Base-by-base conservation (phyloP, 2,329 filamentous ascomycete genomes). In the Knufia fluminis region DNA sequence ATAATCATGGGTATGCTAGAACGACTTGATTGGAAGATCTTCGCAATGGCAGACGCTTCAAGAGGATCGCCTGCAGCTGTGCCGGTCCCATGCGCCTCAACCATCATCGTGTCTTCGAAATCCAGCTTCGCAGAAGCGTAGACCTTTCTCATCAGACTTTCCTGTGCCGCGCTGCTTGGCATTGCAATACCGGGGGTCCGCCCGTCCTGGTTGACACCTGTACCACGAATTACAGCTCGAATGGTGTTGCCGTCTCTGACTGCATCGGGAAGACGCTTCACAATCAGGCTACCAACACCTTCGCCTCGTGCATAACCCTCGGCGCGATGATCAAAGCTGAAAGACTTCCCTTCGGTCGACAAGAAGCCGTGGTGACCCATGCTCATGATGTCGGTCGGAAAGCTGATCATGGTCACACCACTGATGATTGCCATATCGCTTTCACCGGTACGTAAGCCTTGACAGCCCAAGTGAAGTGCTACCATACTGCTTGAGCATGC, bases 131-230 rank as follows among this genome's bases (percentile, higher is more conserved):
- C 61, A 45, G 46, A 55, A 17, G 49, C 36, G 43, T 70, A 69
- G 0, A 61, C 60, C 24, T 57, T 41, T 10, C 60, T 55, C 14
- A 68, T 66, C 12, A 68, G 36, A 19, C 52, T 54, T 48, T 64
- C 64, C 44, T 70, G 66, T 0, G 64, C 60, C 4, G 57, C 55
- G 2, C 52, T 50, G 46, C 54, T 73, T 0, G 73, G 73, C 42
- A 69, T 61, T 0, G 70, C 70, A 23, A 75, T 70, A 1, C 70
- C 41, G 3, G 26, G 22, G 28, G 48, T 50, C 9, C 22, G 9
- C 9, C 48, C 55, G 24, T 57, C 55, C 33, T 56, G 54, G 31
- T 55, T 56, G 26, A 31, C 12, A 2, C 22, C 47, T 12, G 52
- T 52, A 16, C 23, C 43, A 4, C 50, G 42, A 24, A 57, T 56